phyloP scores from a whole-genome alignment of 2,329 filamentous ascomycete species.

The Colletotrichum spaethianum region DNA sequence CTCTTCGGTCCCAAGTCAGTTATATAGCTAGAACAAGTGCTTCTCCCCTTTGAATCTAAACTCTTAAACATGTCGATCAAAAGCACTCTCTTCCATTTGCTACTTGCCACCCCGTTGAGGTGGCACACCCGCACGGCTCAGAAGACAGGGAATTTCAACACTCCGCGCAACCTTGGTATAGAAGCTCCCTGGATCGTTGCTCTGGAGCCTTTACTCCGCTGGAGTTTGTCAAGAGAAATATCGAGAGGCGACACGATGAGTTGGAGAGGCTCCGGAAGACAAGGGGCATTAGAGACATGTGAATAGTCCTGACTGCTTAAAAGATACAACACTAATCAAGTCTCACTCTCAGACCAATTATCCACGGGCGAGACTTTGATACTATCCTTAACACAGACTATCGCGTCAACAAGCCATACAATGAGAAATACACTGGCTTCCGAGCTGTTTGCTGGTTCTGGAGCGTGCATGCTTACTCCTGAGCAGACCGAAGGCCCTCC shows the following conservation, averaged over 20 bases:
- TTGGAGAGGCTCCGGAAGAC: not conserved
- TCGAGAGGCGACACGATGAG: constrained; percentile 37
- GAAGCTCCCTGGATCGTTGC: constrained; percentile 40
- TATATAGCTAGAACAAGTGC: not conserved
- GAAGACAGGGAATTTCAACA: constrained; percentile 24
- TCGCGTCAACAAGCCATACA: constrained; percentile 52
- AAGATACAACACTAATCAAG: not conserved
- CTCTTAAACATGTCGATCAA: constrained; percentile 19
- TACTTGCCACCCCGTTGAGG: constrained; percentile 29
- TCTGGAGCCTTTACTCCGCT: constrained; percentile 36
- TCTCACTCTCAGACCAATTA: not conserved
- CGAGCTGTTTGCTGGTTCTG: constrained; percentile 56
- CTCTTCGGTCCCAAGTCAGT: not conserved
- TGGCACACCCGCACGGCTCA: constrained; percentile 34
- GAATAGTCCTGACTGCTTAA: not conserved
- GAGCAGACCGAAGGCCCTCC: constrained; percentile 67
- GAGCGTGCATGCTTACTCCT: constrained; percentile 63
- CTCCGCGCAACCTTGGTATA: constrained; percentile 27
- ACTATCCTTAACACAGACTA: constrained; percentile 54
- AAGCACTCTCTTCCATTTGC: not conserved
- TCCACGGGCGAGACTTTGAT: constrained; percentile 50
- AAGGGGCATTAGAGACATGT: not conserved
- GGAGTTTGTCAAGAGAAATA: constrained; percentile 24
- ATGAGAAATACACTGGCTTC: constrained; percentile 48
- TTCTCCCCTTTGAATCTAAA: not conserved